A percentile compares a stretch with the other conserved stretches of the same genome.
These are phyloP conservation scores for Fraxinus angustifolia DNA, from an alignment of 305 asterid genomes.

Conservation along the genomic window DNA sequence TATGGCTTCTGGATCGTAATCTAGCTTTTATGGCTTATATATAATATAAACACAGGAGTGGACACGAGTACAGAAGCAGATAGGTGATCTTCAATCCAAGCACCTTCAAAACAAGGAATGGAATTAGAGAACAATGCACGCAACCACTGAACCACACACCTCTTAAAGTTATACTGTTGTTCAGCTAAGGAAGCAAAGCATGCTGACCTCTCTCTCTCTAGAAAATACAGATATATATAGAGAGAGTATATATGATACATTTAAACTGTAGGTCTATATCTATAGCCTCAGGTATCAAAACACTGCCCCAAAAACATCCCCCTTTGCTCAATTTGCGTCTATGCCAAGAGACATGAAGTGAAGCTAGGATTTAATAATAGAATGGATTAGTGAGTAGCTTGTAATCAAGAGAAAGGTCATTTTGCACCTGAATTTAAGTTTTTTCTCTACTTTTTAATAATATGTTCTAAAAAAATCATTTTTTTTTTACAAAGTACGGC, in stretches of 20 bases:
- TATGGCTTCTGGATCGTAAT: constrained; percentile 1
- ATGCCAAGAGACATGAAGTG: not conserved
- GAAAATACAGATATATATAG: not conserved
- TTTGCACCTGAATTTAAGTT: too few relatives aligned
- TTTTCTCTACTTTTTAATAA: not conserved
- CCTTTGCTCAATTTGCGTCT: not conserved
- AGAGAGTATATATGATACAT: not conserved
- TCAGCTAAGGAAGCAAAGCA: not conserved
- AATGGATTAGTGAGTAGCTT: not conserved
- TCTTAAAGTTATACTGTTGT: not conserved
- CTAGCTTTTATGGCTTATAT: not conserved
- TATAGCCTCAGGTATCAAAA: not conserved
- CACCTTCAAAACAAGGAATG: not conserved
- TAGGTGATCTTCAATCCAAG: not conserved
- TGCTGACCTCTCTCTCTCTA: not conserved
- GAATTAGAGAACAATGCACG: not conserved
- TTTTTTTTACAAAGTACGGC: not conserved
- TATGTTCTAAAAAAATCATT: too few relatives aligned
- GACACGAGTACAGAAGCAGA: not conserved
- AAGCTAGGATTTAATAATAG: not conserved
- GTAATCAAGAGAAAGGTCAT: not conserved
- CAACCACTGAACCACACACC: not conserved
- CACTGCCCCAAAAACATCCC: not conserved
- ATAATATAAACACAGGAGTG: not conserved
- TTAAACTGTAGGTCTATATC: not conserved